Conservation (phyloP, 441 rosid species). For the Corymbia calophylla region DNA sequence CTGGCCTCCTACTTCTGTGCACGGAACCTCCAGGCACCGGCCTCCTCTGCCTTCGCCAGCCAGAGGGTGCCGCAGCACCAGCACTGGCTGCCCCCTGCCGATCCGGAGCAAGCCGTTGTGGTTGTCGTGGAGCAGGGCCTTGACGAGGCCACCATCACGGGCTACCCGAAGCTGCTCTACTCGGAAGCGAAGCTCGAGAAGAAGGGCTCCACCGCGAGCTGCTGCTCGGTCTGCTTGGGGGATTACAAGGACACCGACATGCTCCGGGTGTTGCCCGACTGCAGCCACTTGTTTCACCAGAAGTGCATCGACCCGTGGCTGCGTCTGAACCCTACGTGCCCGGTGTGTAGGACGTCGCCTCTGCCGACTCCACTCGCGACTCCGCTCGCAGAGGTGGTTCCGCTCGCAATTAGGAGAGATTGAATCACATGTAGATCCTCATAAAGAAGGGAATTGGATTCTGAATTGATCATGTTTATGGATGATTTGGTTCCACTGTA, state of each 20-base stretch:
- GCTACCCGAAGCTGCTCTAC: constrained; percentile 70
- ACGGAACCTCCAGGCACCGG: constrained; percentile 10
- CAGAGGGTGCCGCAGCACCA: background rate
- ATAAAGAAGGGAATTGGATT: background rate
- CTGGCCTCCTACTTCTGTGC: constrained; percentile 81
- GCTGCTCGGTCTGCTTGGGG: constrained; percentile 60
- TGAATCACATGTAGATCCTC: background rate
- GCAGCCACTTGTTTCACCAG: constrained; percentile 50
- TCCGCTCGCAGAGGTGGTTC: constrained; percentile 84
- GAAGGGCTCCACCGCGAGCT: constrained; percentile 31
- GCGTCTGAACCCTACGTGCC: constrained; percentile 51
- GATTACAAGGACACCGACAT: constrained; percentile 46
- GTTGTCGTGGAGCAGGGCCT: constrained; percentile 44
- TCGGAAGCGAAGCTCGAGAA: constrained; percentile 50
- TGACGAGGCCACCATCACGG: constrained; percentile 61
- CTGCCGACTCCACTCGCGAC: constrained; percentile 60
- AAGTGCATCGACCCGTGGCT: constrained; percentile 67
- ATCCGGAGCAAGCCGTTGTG: constrained; percentile 1
- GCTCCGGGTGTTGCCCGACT: constrained; percentile 49
- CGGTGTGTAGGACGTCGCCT: constrained; percentile 61
- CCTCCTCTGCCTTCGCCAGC: background rate
- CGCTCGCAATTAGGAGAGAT: constrained; percentile 39
- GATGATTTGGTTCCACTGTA: background rate
- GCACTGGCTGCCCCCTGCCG: background rate
- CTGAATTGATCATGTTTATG: background rate